Evolutionary conservation across 352 stramenopile species (phyloP), one percentile per base, ranked within the genome.

Genomic region (Phytophthora chlamydospora): DNA sequence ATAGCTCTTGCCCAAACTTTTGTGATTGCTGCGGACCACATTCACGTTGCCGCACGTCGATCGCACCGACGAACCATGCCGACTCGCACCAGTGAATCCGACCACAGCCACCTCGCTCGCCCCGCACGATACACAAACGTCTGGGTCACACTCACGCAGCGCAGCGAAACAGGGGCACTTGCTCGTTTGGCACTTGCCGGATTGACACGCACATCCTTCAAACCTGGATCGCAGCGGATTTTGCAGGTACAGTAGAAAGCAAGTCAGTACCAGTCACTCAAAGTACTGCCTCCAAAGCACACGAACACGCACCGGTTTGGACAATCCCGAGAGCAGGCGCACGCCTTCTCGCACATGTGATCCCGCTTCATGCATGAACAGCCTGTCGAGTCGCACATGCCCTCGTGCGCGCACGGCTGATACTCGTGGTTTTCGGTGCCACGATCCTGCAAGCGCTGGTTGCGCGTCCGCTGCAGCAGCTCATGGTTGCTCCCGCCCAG

Each of bases 351-450:
- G 45, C 73, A 80, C 67, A 73, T 78, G 43, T 80, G 70, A 27
- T 83, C 71, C 6, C 68, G 67, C 29, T 66, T 74, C 50, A 90
- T 88, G 43, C 80, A 93, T 6, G 80, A 90, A 50, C 85, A 93
- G 10, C 57, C 70, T 2, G 27, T 73, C 12, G 73, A 71, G 56
- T 81, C 62, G 57, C 83, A 91, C 54, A 78, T 64, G 27, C 83
- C 83, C 2, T 89, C 73, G 57, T 93, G 85, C 33, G 79, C 83
- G 59, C 85, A 93, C 39, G 85, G 85, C 45, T 88, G 71, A 45
- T 89, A 92, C 55, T 91, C 80, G 45, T 91, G 77, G 41, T 89
- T 88, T 19, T 60, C 50, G 2, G 70, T 69, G 2, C 72, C 70
- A 6, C 68, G 81, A 48, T 92, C 81, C 31, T 90, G 79, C 46